Percentiles rank a stretch among this genome's conserved stretches.
Conservation (phyloP, 75 land plant genomes). For the Sequoia sempervirens region DNA sequence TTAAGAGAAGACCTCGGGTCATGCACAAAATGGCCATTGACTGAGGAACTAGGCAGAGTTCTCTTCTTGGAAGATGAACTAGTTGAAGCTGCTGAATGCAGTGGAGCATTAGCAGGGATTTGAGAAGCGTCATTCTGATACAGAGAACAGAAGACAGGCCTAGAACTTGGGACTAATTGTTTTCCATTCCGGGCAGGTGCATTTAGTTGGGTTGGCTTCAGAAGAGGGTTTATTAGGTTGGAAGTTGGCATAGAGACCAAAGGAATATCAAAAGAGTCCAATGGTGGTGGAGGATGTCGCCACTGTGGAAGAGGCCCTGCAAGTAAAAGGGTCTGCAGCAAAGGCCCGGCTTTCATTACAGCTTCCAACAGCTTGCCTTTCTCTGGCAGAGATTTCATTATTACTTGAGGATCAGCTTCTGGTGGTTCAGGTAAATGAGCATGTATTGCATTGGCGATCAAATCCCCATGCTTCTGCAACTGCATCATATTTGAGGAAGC, state of each 20-base stretch:
- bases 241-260: conserved; percentile 35
- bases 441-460: conserved; percentile 8
- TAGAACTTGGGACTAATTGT: conserved; percentile 2
- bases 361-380: conserved; percentile 80
- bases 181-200: background rate
- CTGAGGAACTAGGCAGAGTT: background rate
- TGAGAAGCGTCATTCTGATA: conserved; percentile 6
- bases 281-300: conserved; percentile 75
- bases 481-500: conserved; percentile 8
- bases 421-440: conserved; percentile 40
- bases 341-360: conserved; percentile 79
- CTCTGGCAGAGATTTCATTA: conserved; percentile 62
- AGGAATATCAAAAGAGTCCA: conserved; percentile 56
- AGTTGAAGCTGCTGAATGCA: conserved; percentile 9
- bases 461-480: conserved; percentile 13
- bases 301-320: conserved; percentile 85
- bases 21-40: conserved; percentile 12
- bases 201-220: conserved; percentile 1
- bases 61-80: conserved; percentile 10
- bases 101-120: background rate
- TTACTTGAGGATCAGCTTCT: conserved; percentile 42
- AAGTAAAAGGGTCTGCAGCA: conserved; percentile 77
- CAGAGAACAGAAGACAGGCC: background rate
- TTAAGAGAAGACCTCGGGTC: conserved; percentile 6
- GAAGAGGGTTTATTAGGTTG: conserved; percentile 7